phyloP scores from a whole-genome alignment of 306 rosid genomes.

The Gillenia trifoliata region DNA sequence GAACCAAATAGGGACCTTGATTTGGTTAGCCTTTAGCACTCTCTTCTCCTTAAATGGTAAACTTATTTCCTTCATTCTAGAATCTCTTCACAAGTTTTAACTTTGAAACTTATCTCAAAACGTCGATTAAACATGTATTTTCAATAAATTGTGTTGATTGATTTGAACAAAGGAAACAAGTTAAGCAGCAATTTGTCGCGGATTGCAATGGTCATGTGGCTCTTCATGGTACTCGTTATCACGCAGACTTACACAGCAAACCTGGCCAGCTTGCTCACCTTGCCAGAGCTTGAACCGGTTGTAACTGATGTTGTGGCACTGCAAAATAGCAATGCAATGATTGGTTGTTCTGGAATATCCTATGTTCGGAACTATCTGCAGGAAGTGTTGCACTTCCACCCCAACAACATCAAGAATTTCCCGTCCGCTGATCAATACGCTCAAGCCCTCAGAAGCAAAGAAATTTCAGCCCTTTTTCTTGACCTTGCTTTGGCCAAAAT shows the following conservation, averaged over 20 bases:
- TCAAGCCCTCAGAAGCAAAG: slow-evolving; percentile 2
- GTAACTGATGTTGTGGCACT: slow-evolving; percentile 2
- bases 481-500: slow-evolving; percentile 14
- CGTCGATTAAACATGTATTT: neutral
- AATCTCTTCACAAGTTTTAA: neutral
- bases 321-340: neutral
- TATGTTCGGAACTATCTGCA: slow-evolving; percentile 9
- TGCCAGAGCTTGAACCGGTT: neutral
- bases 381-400: slow-evolving; percentile 2
- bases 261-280: slow-evolving; percentile 13
- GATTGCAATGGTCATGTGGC: slow-evolving; percentile 12
- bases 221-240: slow-evolving; percentile 13
- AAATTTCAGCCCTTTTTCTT: slow-evolving; percentile 11
- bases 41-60: slow-evolving; percentile 35
- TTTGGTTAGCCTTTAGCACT: slow-evolving; percentile 36
- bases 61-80: neutral
- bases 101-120: neutral
- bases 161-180: neutral
- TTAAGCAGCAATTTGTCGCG: slow-evolving; percentile 6
- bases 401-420: slow-evolving; percentile 14
- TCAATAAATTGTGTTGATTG: neutral
- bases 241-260: slow-evolving; percentile 13
- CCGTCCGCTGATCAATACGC: neutral
- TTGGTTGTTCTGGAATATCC: slow-evolving; percentile 18
- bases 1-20: slow-evolving; percentile 32